Evolutionary conservation across 2,329 filamentous ascomycete species (phyloP).

Genomic region (Fusarium lyarnte): DNA sequence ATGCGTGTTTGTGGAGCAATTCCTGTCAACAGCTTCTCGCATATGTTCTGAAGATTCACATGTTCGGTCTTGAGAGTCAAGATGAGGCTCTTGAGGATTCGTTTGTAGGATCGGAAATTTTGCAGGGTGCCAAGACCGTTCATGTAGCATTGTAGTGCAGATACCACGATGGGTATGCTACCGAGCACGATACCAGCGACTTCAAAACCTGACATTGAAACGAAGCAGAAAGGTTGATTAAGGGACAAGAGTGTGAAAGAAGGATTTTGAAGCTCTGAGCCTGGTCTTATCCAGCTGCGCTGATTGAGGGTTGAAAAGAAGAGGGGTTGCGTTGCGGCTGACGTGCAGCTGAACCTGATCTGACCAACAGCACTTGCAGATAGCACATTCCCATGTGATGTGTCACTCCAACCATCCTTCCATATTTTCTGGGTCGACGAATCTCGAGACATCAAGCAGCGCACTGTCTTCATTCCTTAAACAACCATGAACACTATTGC

Average conservation of each 20-base stretch:
- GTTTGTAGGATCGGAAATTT: neutral
- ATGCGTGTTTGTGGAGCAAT: neutral
- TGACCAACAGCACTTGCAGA: neutral
- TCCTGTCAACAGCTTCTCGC: neutral
- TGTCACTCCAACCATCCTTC: fast-evolving
- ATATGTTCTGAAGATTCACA: neutral
- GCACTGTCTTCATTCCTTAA: fast-evolving
- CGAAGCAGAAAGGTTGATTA: fast-evolving
- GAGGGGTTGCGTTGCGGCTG: conserved; percentile 3
- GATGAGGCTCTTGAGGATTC: neutral
- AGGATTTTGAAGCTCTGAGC: fast-evolving
- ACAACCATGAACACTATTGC: neutral
- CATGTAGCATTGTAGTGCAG: neutral
- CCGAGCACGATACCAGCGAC: neutral
- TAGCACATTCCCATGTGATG: fast-evolving
- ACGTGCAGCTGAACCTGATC: neutral
- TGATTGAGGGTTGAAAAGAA: neutral
- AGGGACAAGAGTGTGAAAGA: fast-evolving
- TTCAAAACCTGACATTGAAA: neutral
- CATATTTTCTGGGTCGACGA: fast-evolving
- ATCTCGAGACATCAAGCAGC: neutral
- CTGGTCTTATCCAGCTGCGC: neutral
- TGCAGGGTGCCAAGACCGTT: neutral
- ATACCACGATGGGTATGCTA: neutral
- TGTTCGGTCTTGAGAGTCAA: neutral